phyloP scores from a whole-genome alignment of 2,329 filamentous ascomycete species.

The Herpotrichia juniperi region DNA sequence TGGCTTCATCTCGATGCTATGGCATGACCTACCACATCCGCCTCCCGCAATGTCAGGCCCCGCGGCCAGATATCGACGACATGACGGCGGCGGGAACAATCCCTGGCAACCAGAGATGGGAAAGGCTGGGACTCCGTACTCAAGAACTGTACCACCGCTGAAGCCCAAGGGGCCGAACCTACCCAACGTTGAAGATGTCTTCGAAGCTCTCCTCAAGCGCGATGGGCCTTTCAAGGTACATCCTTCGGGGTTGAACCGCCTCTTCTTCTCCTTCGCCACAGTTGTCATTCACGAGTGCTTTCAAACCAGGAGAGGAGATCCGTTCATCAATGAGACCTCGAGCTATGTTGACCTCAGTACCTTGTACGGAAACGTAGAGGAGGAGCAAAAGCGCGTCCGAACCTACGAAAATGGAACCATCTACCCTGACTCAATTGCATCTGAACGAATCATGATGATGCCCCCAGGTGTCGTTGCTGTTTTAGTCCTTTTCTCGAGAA shows the following conservation, averaged over 20 bases:
- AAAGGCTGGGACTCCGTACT: conserved; percentile 64
- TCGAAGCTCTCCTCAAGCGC: conserved; percentile 68
- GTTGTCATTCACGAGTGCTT: conserved; percentile 66
- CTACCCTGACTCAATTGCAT: conserved; percentile 69
- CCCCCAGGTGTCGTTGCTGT: conserved; percentile 66
- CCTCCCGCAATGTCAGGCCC: conserved; percentile 55
- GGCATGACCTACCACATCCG: conserved; percentile 60
- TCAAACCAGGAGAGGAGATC: conserved; percentile 64
- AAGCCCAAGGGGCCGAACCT: conserved; percentile 58
- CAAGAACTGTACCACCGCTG: conserved; percentile 63
- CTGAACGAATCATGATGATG: conserved; percentile 65
- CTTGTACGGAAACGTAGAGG: conserved; percentile 69
- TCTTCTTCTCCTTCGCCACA: conserved; percentile 74
- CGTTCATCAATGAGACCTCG: conserved; percentile 66
- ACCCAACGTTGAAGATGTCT: conserved; percentile 67
- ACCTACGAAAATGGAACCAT: conserved; percentile 67
- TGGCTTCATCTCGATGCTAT: conserved; percentile 60
- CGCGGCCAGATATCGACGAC: conserved; percentile 46
- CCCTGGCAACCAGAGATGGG: conserved; percentile 59
- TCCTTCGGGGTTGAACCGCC: conserved; percentile 72
- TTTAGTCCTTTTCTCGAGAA: conserved; percentile 67
- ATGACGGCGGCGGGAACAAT: conserved; percentile 52
- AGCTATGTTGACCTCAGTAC: conserved; percentile 74
- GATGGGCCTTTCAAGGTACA: conserved; percentile 65
- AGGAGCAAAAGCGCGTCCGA: conserved; percentile 66